phyloP scores from a whole-genome alignment of 1,284 basidiomycete genomes.

The Cryptococcus sp. region DNA sequence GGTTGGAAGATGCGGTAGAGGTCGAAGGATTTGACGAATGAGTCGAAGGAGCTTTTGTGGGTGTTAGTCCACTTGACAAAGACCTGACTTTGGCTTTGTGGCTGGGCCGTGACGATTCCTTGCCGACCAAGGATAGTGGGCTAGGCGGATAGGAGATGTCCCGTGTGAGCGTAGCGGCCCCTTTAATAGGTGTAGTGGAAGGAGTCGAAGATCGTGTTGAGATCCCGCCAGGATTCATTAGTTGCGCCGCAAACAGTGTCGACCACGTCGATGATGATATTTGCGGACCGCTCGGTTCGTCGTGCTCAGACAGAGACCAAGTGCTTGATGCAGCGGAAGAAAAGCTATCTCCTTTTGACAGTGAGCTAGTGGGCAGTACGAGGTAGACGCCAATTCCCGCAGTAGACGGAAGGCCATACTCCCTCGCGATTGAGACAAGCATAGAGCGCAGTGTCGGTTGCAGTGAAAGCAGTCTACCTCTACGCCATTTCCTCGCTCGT shows the following conservation, averaged over 20 bases:
- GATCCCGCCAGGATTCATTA: slow-evolving; percentile 6
- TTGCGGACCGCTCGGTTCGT: slow-evolving; percentile 34
- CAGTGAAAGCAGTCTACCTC: slow-evolving; percentile 47
- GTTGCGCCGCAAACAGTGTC: slow-evolving; percentile 34
- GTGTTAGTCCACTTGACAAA: slow-evolving; percentile 12
- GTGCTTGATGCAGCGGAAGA: slow-evolving; percentile 18
- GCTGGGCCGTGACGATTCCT: slow-evolving; percentile 9
- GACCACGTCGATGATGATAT: slow-evolving; percentile 43
- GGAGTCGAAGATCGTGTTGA: slow-evolving; percentile 28
- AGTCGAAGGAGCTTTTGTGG: slow-evolving; percentile 11
- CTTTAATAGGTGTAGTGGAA: slow-evolving; percentile 26
- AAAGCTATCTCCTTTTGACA: slow-evolving; percentile 5
- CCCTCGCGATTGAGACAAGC: slow-evolving; percentile 49
- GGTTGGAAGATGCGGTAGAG: slow-evolving; percentile 14
- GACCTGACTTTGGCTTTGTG: slow-evolving; percentile 8
- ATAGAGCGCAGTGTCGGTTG: slow-evolving; percentile 48
- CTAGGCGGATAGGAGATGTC: slow-evolving; percentile 21
- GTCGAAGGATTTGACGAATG: slow-evolving; percentile 17
- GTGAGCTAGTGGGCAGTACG: slow-evolving; percentile 10
- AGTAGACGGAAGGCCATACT: slow-evolving; percentile 50
- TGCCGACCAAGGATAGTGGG: slow-evolving; percentile 23
- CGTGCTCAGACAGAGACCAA: slow-evolving; percentile 18
- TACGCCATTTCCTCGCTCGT: slow-evolving; percentile 37
- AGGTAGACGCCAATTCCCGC: slow-evolving; percentile 48
- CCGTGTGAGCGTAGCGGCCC: neutral